phyloP scores from a whole-genome alignment of 2,329 filamentous ascomycete species.

The Fusarium sp. region DNA sequence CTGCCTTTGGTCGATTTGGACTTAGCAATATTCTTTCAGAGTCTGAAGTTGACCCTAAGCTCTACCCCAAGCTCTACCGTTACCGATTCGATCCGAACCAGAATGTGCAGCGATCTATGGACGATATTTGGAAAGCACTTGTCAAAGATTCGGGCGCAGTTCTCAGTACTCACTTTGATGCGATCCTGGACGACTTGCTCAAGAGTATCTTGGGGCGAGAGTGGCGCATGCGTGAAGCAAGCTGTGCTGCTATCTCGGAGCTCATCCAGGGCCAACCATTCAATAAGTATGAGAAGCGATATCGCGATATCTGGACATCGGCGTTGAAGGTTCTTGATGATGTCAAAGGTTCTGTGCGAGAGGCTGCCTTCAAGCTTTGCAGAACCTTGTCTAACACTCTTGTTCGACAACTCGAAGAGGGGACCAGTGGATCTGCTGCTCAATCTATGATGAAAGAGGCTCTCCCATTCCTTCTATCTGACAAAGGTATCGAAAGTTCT shows the following conservation, averaged over 20 bases:
- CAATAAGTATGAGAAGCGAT: slow-evolving; percentile 82
- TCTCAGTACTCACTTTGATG: slow-evolving; percentile 85
- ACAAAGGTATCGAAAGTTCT: slow-evolving; percentile 88
- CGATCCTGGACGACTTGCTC: slow-evolving; percentile 88
- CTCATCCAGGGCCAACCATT: slow-evolving; percentile 84
- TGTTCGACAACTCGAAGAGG: slow-evolving; percentile 85
- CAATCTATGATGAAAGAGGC: slow-evolving; percentile 86
- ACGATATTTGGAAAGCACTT: slow-evolving; percentile 96
- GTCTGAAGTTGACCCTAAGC: slow-evolving; percentile 87
- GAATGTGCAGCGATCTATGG: slow-evolving; percentile 95
- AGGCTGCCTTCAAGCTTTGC: slow-evolving; percentile 83
- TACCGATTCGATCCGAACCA: slow-evolving; percentile 96
- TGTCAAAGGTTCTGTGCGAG: slow-evolving; percentile 90
- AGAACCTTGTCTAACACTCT: slow-evolving; percentile 86
- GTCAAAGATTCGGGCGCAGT: slow-evolving; percentile 86
- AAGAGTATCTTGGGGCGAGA: slow-evolving; percentile 89
- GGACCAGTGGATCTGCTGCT: slow-evolving; percentile 76
- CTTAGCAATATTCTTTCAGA: slow-evolving; percentile 92
- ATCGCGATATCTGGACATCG: slow-evolving; percentile 85
- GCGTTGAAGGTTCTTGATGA: slow-evolving; percentile 95
- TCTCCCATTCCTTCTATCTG: slow-evolving; percentile 89
- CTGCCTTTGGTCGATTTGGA: slow-evolving; percentile 94
- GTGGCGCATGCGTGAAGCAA: slow-evolving; percentile 93
- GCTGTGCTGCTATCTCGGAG: slow-evolving; percentile 89
- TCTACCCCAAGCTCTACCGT: slow-evolving; percentile 94